Conservation (phyloP, 2,329 filamentous ascomycete species). For the Metarhizium robertsii region DNA sequence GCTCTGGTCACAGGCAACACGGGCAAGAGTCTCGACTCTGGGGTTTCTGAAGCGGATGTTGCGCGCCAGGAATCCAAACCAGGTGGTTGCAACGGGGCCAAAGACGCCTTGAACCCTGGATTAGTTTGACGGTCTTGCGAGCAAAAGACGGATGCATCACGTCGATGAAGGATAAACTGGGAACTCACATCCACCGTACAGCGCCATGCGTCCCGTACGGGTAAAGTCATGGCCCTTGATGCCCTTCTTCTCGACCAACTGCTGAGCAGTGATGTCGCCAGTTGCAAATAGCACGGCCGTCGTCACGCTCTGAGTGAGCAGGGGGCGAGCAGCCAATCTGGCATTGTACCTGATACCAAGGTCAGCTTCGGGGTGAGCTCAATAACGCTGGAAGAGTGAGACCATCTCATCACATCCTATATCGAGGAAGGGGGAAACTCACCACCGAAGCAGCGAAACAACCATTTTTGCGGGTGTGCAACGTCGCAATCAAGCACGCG, state of each 20-base stretch:
- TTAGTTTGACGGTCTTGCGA: neutral
- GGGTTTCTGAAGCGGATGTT: conserved; percentile 54
- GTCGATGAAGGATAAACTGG: conserved; percentile 1
- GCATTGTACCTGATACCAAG: conserved; percentile 64
- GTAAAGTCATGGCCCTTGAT: conserved; percentile 63
- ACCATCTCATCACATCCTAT: conserved; percentile 5
- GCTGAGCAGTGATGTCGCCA: conserved; percentile 85
- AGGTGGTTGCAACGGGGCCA: conserved; percentile 77
- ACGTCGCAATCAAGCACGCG: neutral
- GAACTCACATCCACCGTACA: conserved; percentile 64
- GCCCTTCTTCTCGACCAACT: conserved; percentile 76
- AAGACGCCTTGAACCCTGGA: conserved; percentile 56
- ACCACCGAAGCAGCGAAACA: conserved; percentile 23
- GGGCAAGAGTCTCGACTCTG: conserved; percentile 63
- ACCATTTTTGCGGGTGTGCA: conserved; percentile 6
- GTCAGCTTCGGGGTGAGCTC: neutral
- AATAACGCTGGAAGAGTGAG: neutral
- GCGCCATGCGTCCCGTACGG: conserved; percentile 68
- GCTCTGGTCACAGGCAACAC: conserved; percentile 72
- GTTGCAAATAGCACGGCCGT: conserved; percentile 88
- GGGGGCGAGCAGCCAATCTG: conserved; percentile 67
- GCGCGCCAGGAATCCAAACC: conserved; percentile 72
- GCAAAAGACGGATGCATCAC: neutral
- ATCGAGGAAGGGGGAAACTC: neutral
- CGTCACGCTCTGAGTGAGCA: conserved; percentile 85